phyloP scores from a whole-genome alignment of 768 basidiomycete genomes.

The Lactarius sanguifluus region DNA sequence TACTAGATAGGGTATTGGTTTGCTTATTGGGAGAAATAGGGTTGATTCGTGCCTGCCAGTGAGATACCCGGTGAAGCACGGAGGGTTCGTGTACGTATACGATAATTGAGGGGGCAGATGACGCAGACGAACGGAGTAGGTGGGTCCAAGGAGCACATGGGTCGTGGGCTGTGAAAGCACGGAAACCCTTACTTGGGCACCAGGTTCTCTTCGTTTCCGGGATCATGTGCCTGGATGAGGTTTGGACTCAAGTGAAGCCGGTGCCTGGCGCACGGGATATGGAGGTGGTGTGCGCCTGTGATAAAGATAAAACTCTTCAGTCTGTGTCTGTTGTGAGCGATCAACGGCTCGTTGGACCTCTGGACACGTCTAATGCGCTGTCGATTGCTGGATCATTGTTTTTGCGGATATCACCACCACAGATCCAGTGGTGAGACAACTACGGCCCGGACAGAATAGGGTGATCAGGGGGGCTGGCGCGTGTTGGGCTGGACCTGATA shows the following conservation, averaged over 20 bases:
- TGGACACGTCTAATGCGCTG: background rate
- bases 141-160: slow-evolving; percentile 4
- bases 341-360: background rate
- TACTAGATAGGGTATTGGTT: background rate
- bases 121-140: slow-evolving; percentile 6
- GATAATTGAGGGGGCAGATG: slow-evolving; percentile 17
- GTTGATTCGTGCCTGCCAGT: slow-evolving; percentile 18
- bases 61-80: background rate
- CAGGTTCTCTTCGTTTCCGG: slow-evolving; percentile 4
- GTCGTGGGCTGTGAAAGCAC: slow-evolving; percentile 1
- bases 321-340: background rate
- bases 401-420: background rate
- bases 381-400: background rate
- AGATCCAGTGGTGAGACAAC: background rate
- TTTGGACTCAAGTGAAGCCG: background rate
- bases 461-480: slow-evolving; percentile 7
- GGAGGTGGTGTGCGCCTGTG: background rate
- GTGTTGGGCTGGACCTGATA: background rate
- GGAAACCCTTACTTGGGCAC: slow-evolving; percentile 7
- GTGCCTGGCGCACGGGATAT: slow-evolving; percentile 2
- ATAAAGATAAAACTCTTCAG: background rate
- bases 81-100: background rate
- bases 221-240: slow-evolving; percentile 6
- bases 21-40: slow-evolving; percentile 7
- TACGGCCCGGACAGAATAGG: background rate